A percentile compares a stretch with the other conserved stretches of the same genome.
Conservation (phyloP, 192 early-diverging fungal genomes). For the Neocallimastix lanati region DNA sequence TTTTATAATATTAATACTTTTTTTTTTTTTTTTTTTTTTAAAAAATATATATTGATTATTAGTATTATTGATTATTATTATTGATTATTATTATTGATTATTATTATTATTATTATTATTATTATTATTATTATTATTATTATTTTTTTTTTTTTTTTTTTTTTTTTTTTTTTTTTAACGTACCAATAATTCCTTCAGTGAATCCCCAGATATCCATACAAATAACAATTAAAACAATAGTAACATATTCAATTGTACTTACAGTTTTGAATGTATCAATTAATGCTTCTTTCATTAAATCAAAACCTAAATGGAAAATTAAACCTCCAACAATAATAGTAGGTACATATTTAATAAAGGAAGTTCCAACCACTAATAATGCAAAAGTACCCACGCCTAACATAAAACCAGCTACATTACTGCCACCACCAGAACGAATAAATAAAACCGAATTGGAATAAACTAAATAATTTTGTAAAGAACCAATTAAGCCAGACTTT, state of each 20-base stretch:
- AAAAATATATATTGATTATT: no score
- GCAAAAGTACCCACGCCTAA: conserved; percentile 51
- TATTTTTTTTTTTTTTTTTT: no score
- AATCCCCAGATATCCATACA: conserved; percentile 85
- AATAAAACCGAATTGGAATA: conserved; percentile 86
- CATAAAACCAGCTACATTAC: conserved; percentile 68
- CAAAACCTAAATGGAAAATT: conserved; percentile 91
- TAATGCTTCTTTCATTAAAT: conserved; percentile 78
- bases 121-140: no score
- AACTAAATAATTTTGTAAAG: conserved; percentile 56
- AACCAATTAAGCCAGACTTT: not conserved
- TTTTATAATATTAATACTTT: no score
- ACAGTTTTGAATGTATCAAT: conserved; percentile 72
- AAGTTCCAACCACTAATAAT: conserved; percentile 64
- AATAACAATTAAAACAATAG: conserved; percentile 64
- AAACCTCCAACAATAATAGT: conserved; percentile 83
- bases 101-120: no score
- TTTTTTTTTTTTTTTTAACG: not conserved
- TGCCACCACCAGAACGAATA: conserved; percentile 78
- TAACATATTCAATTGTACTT: conserved; percentile 74
- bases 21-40: no score
- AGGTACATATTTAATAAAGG: conserved; percentile 81
- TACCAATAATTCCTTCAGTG: conserved; percentile 49
- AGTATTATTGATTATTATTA: no score
- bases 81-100: no score